Evolutionary conservation across 257 asterid genomes (phyloP).

Genomic region (Prunella vulgaris): DNA sequence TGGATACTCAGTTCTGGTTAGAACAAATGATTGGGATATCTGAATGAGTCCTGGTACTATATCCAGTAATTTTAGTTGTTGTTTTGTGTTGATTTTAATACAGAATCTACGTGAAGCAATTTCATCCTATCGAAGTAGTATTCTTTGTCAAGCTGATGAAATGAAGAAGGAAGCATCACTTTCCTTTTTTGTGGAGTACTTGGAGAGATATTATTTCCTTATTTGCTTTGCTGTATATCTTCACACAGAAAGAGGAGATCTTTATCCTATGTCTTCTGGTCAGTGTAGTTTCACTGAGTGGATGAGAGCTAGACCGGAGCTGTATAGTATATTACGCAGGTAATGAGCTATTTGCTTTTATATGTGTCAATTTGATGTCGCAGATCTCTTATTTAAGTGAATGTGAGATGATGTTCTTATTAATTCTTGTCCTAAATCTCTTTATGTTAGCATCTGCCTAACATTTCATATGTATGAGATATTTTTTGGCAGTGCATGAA

Average conservation of each 20-base stretch:
- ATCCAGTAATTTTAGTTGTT: conserved; percentile 14
- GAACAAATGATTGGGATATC: conserved; percentile 16
- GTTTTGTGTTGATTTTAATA: conserved; percentile 21
- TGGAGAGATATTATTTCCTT: conserved; percentile 98
- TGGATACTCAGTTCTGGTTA: conserved; percentile 17
- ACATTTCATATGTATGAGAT: neutral
- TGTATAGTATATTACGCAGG: conserved; percentile 94
- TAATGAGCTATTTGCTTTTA: conserved; percentile 28
- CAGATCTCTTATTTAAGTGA: conserved; percentile 18
- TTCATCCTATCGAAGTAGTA: conserved; percentile 82
- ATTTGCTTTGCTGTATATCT: conserved; percentile 97
- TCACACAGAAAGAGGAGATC: conserved; percentile 74
- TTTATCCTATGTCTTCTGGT: conserved; percentile 50
- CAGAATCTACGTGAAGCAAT: conserved; percentile 99
- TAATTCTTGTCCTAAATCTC: conserved; percentile 14
- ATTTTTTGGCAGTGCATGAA: conserved; percentile 10
- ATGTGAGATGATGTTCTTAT: conserved; percentile 15
- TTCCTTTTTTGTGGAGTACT: conserved; percentile 94
- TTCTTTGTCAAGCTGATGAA: conserved; percentile 90
- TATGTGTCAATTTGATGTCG: conserved; percentile 8
- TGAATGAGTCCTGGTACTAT: conserved; percentile 11
- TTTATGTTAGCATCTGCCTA: conserved; percentile 15
- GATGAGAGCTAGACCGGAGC: conserved; percentile 98
- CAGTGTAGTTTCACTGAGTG: conserved; percentile 84
- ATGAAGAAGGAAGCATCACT: conserved; percentile 97